These are phyloP conservation scores for Fusarium irregulare DNA, from an alignment of 2,329 filamentous ascomycete genomes.

Conservation along the genomic window DNA sequence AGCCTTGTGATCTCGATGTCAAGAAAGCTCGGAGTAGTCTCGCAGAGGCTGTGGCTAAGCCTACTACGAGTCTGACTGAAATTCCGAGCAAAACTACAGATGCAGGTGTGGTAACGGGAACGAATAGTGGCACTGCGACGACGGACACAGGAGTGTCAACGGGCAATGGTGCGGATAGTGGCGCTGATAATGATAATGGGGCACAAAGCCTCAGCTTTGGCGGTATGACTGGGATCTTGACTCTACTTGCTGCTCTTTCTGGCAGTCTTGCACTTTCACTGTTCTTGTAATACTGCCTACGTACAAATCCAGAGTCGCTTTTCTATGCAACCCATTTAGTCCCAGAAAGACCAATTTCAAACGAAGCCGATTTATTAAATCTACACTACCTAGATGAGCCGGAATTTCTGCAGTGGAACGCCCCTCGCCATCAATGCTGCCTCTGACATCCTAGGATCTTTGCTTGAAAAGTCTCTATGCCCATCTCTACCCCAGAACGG, in stretches of 20 bases:
- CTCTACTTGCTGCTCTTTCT: neutral
- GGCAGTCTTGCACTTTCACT: neutral
- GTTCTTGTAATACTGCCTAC: neutral
- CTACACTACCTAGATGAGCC: neutral
- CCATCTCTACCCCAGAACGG: too few species aligned
- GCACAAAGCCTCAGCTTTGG: neutral
- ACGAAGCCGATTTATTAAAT: too few species aligned
- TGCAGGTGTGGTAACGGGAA: slow-evolving; percentile 46
- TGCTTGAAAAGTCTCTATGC: too few species aligned
- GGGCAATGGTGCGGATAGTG: slow-evolving; percentile 52
- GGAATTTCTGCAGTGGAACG: neutral
- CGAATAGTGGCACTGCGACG: neutral
- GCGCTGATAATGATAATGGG: neutral
- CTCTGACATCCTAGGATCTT: too few species aligned
- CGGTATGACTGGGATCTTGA: neutral
- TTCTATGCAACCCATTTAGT: fast-evolving
- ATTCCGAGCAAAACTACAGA: slow-evolving; percentile 13
- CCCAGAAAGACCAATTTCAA: neutral
- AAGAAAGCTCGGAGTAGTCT: slow-evolving; percentile 21
- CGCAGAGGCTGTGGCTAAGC: slow-evolving; percentile 18
- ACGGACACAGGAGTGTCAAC: slow-evolving; percentile 59
- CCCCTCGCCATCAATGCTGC: too few species aligned
- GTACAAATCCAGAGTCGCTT: neutral
- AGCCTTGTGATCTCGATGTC: slow-evolving; percentile 21
- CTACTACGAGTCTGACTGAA: slow-evolving; percentile 25